Evolutionary conservation across 805 yeast species (phyloP).

Genomic region (Monosporozyma unispora): DNA sequence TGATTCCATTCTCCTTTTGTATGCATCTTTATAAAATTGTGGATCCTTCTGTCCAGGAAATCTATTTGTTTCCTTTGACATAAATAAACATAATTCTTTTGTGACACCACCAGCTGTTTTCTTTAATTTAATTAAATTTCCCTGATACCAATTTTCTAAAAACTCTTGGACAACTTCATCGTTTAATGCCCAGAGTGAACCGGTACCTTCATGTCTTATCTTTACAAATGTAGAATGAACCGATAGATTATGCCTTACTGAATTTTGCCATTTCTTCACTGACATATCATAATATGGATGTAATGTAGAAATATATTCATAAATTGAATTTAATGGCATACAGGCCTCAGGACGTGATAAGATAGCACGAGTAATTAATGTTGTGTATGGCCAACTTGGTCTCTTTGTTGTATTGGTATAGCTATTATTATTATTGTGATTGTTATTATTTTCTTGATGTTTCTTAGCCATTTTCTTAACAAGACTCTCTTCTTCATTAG

Average conservation of each 20-base stretch:
- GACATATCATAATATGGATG: slow-evolving; percentile 2
- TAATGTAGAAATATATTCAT: slow-evolving; percentile 74
- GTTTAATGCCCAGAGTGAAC: slow-evolving; percentile 96
- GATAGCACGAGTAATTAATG: slow-evolving; percentile 96
- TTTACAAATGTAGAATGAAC: slow-evolving; percentile 94
- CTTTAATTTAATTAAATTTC: slow-evolving; percentile 51
- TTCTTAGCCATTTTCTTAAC: background rate
- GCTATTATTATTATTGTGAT: background rate
- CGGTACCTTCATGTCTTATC: slow-evolving; percentile 94
- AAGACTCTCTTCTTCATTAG: background rate
- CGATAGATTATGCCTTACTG: slow-evolving; percentile 89
- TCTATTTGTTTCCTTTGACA: slow-evolving; percentile 34
- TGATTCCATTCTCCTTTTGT: background rate
- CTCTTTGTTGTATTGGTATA: slow-evolving; percentile 32
- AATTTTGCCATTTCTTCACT: slow-evolving; percentile 85
- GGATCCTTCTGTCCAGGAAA: slow-evolving; percentile 24
- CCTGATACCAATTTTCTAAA: slow-evolving; percentile 65
- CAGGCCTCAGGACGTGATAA: slow-evolving; percentile 78
- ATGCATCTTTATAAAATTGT: background rate
- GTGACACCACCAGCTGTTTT: slow-evolving; percentile 73
- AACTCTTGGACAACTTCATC: slow-evolving; percentile 78
- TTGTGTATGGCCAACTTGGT: slow-evolving; percentile 93
- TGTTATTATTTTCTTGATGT: background rate
- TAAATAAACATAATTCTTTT: slow-evolving; percentile 65
- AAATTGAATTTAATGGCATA: slow-evolving; percentile 80